Percentiles rank a stretch among this genome's conserved stretches.
These are phyloP conservation scores for Poterioochromonas sp. DNA, from an alignment of 352 stramenopile species.

Conservation along the genomic window DNA sequence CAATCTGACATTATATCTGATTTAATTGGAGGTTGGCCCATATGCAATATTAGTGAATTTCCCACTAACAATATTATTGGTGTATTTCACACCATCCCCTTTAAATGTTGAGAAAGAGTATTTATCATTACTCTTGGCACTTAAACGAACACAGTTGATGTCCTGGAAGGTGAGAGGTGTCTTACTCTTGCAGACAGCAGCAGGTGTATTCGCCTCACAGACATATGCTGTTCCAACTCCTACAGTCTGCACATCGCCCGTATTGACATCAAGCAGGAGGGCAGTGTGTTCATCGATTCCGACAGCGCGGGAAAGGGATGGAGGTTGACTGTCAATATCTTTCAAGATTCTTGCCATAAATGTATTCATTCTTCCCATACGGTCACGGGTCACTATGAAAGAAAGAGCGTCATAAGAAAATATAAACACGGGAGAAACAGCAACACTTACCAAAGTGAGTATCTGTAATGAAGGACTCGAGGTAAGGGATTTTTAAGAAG, in stretches of 20 bases:
- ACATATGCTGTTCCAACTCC: slow-evolving; percentile 17
- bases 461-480: slow-evolving; percentile 11
- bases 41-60: neutral
- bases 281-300: slow-evolving; percentile 27
- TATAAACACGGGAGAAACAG: neutral
- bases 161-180: neutral
- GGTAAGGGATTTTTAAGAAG: slow-evolving; percentile 22
- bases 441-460: slow-evolving; percentile 19
- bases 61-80: slow-evolving; percentile 14
- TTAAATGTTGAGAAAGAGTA: neutral
- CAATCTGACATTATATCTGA: too few species aligned
- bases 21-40: too few species aligned
- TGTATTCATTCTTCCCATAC: slow-evolving; percentile 9
- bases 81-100: neutral
- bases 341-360: neutral
- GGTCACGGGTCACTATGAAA: slow-evolving; percentile 11
- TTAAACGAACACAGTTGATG: neutral
- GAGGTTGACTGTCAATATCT: neutral
- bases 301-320: neutral
- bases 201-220: neutral
- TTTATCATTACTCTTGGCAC: neutral
- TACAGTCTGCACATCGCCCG: neutral
- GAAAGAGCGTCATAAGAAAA: neutral
- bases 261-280: slow-evolving; percentile 16
- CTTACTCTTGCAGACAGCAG: neutral